A percentile compares a stretch with the other conserved stretches of the same genome.
Evolutionary conservation across 768 basidiomycete genomes (phyloP).

Genomic region (Boletus huronensis): DNA sequence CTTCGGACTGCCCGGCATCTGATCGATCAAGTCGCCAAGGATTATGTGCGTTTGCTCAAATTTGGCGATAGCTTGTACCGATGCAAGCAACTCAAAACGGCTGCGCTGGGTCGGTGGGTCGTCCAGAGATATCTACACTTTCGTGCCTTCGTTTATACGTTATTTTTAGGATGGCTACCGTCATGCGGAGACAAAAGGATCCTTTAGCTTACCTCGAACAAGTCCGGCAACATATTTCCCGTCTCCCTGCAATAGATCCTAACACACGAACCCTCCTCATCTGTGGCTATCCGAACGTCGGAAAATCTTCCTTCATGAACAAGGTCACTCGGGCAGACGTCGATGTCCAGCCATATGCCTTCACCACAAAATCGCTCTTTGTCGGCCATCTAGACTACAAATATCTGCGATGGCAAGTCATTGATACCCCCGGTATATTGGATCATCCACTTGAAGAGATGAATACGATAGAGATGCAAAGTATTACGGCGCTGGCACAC

Average conservation of each 20-base stretch:
- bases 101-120: conserved; percentile 91
- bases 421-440: conserved; percentile 97
- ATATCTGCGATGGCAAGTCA: conserved; percentile 99
- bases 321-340: conserved; percentile 99
- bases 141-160: not conserved
- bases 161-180: conserved; percentile 85
- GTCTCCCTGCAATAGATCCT: conserved; percentile 97
- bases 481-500: conserved; percentile 96
- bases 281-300: conserved; percentile 99
- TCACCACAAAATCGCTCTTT: conserved; percentile 98
- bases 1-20: conserved; percentile 93
- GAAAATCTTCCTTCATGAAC: conserved; percentile 99
- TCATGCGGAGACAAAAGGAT: conserved; percentile 98
- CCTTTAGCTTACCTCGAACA: conserved; percentile 98
- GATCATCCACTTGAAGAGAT: conserved; percentile 99
- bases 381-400: conserved; percentile 99
- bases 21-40: conserved; percentile 95
- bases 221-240: conserved; percentile 97
- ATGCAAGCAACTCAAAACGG: conserved; percentile 97
- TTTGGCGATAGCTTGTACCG: conserved; percentile 97
- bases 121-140: not conserved
- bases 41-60: conserved; percentile 94
- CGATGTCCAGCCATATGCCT: conserved; percentile 98
- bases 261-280: conserved; percentile 96
- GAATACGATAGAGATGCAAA: conserved; percentile 99